These are phyloP conservation scores for Neolentinus lepideus DNA, from an alignment of 1,284 basidiomycete species.

Conservation along the genomic window DNA sequence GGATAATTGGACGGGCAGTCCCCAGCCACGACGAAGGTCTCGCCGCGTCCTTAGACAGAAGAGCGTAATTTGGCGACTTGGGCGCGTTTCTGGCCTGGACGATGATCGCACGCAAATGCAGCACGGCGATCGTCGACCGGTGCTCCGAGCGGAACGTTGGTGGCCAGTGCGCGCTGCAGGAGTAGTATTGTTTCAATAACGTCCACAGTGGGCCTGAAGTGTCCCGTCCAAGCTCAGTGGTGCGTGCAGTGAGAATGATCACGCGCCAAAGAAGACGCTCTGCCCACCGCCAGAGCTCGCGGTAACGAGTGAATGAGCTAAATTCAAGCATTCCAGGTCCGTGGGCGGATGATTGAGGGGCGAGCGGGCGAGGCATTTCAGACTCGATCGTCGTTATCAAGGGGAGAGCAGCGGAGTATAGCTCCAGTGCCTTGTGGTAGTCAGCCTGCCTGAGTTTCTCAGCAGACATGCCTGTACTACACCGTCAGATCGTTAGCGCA, in stretches of 20 bases:
- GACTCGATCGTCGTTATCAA: conserved; percentile 43
- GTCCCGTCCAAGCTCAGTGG: conserved; percentile 26
- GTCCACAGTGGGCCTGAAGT: conserved; percentile 40
- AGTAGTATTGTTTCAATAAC: conserved; percentile 56
- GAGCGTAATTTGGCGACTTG: background rate
- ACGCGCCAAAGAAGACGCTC: conserved; percentile 69
- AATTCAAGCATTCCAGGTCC: conserved; percentile 30
- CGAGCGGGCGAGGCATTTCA: conserved; percentile 36
- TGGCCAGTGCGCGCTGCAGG: conserved; percentile 66
- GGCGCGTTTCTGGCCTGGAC: conserved; percentile 32
- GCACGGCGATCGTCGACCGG: conserved; percentile 57
- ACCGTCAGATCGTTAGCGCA: conserved; percentile 1
- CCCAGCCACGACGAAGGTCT: conserved; percentile 53
- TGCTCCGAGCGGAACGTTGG: conserved; percentile 67
- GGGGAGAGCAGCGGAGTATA: conserved; percentile 48
- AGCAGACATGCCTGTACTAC: conserved; percentile 37
- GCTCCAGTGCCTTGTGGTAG: conserved; percentile 38
- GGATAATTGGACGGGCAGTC: conserved; percentile 56
- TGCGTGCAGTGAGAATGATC: conserved; percentile 47
- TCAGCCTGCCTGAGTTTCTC: conserved; percentile 43
- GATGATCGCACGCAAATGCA: conserved; percentile 70
- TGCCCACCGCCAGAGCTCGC: conserved; percentile 76
- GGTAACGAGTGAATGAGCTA: conserved; percentile 51
- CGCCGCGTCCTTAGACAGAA: conserved; percentile 7
- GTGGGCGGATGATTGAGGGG: conserved; percentile 19